These are phyloP conservation scores for Cercospora sesami DNA, from an alignment of 2,329 filamentous ascomycete genomes.

Conservation along the genomic window DNA sequence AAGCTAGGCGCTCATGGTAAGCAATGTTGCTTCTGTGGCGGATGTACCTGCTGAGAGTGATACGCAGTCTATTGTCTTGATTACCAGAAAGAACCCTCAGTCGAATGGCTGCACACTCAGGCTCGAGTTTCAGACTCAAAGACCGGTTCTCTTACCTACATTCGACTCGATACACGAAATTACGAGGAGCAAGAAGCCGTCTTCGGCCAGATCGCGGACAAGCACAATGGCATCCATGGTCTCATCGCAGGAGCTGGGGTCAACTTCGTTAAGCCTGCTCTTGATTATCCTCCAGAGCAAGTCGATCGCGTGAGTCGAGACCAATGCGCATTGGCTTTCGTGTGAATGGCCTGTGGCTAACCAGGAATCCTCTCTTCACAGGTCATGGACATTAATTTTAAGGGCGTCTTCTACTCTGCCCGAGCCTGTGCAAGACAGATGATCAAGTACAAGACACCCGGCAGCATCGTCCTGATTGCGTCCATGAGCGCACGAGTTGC, in stretches of 20 bases:
- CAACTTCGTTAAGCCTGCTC: conserved; percentile 32
- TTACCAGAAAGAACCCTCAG: conserved; percentile 45
- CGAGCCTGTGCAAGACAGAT: conserved; percentile 51
- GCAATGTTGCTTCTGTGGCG: too few relatives aligned
- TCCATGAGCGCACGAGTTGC: conserved; percentile 51
- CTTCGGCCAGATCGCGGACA: conserved; percentile 33
- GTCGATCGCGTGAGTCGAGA: conserved; percentile 3
- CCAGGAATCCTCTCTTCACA: neutral
- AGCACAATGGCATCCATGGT: conserved; percentile 35
- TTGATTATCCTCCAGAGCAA: conserved; percentile 41
- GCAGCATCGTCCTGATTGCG: conserved; percentile 53
- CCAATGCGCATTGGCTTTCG: too few relatives aligned
- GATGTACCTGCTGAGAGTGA: too few relatives aligned
- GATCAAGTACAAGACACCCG: conserved; percentile 51
- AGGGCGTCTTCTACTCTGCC: conserved; percentile 51
- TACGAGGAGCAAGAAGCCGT: conserved; percentile 31
- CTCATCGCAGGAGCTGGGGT: conserved; percentile 37
- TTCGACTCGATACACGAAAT: conserved; percentile 50
- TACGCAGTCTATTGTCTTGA: conserved; percentile 51
- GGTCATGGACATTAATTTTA: conserved; percentile 48
- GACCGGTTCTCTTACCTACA: conserved; percentile 48
- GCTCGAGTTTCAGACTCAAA: conserved; percentile 40
- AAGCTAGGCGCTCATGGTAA: conserved; percentile 51
- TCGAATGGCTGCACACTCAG: conserved; percentile 46
- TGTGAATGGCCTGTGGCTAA: neutral